These are phyloP conservation scores for Xerocomus spinulosus DNA, from an alignment of 768 basidiomycete genomes.

Conservation along the genomic window DNA sequence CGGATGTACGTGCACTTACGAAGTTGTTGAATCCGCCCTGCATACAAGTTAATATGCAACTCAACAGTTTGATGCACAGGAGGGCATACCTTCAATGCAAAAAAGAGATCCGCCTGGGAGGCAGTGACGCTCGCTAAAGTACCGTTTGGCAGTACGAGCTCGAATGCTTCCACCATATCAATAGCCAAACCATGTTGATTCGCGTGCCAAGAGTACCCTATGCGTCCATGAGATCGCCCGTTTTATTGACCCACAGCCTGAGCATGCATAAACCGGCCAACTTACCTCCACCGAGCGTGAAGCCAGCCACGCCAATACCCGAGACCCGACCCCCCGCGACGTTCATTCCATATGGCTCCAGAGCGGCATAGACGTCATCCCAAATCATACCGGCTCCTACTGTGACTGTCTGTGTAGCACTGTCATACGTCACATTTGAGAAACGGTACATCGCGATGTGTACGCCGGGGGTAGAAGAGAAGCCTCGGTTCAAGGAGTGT, in stretches of 20 bases:
- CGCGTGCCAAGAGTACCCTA: slow-evolving; percentile 62
- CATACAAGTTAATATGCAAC: neutral
- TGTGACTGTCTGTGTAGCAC: slow-evolving; percentile 35
- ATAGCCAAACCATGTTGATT: slow-evolving; percentile 56
- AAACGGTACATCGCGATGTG: slow-evolving; percentile 55
- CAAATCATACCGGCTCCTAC: slow-evolving; percentile 47
- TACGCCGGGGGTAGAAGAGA: slow-evolving; percentile 57
- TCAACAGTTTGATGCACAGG: neutral
- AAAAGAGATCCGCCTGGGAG: slow-evolving; percentile 42
- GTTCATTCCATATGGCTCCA: slow-evolving; percentile 45
- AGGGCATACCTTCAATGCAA: slow-evolving; percentile 37
- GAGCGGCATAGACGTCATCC: slow-evolving; percentile 60
- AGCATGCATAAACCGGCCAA: neutral
- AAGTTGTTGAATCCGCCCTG: slow-evolving; percentile 68
- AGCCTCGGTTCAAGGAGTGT: slow-evolving; percentile 50
- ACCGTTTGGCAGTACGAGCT: slow-evolving; percentile 59
- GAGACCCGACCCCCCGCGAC: slow-evolving; percentile 57
- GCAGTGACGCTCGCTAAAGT: slow-evolving; percentile 34
- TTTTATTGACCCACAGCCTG: neutral
- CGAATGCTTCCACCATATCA: slow-evolving; percentile 52
- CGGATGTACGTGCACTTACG: slow-evolving; percentile 23
- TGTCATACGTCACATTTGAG: slow-evolving; percentile 40
- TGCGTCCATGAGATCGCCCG: slow-evolving; percentile 3
- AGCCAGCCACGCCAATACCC: slow-evolving; percentile 57
- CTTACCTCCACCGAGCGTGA: slow-evolving; percentile 54